These are phyloP conservation scores for Phytophthora melonis DNA, from an alignment of 352 stramenopile species.

Conservation along the genomic window DNA sequence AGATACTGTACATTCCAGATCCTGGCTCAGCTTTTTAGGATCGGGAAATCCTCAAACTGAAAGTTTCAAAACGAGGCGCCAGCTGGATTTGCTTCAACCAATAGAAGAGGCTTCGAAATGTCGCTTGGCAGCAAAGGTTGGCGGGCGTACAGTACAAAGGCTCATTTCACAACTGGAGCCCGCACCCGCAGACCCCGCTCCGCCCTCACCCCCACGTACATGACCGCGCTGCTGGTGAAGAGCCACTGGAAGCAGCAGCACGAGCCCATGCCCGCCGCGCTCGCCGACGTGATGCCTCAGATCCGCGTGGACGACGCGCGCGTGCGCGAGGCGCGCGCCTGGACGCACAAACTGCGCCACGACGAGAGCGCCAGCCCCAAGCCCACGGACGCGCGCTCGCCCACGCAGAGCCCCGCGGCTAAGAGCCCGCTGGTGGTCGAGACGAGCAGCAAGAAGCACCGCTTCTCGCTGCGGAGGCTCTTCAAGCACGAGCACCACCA, in stretches of 20 bases:
- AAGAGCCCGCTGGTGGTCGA: conserved; percentile 25
- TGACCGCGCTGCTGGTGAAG: conserved; percentile 34
- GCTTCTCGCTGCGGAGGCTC: conserved; percentile 42
- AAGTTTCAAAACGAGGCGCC: background rate
- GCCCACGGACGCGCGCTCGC: conserved; percentile 13
- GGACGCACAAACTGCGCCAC: conserved; percentile 39
- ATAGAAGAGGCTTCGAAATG: conserved; percentile 11
- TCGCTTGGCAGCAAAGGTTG: conserved; percentile 19
- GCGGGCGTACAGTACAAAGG: background rate
- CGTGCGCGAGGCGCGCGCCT: conserved; percentile 24
- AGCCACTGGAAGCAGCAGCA: conserved; percentile 29
- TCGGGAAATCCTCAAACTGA: background rate
- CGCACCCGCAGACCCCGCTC: background rate
- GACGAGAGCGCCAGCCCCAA: conserved; percentile 17
- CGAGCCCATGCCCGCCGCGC: background rate
- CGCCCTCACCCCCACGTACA: background rate
- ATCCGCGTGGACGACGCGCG: conserved; percentile 16
- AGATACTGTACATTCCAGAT: too few relatives aligned
- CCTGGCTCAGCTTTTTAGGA: too few relatives aligned
- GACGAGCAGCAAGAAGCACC: conserved; percentile 38
- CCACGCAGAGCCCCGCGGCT: conserved; percentile 4
- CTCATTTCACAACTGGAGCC: conserved; percentile 35
- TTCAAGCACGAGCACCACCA: conserved; percentile 38
- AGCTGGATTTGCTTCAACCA: conserved; percentile 21
- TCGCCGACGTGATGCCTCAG: background rate